Percentiles rank a stretch among this genome's conserved stretches.
Evolutionary conservation across 164 flowering plant genomes (phyloP).

Genomic region (Macadamia tetraphylla): DNA sequence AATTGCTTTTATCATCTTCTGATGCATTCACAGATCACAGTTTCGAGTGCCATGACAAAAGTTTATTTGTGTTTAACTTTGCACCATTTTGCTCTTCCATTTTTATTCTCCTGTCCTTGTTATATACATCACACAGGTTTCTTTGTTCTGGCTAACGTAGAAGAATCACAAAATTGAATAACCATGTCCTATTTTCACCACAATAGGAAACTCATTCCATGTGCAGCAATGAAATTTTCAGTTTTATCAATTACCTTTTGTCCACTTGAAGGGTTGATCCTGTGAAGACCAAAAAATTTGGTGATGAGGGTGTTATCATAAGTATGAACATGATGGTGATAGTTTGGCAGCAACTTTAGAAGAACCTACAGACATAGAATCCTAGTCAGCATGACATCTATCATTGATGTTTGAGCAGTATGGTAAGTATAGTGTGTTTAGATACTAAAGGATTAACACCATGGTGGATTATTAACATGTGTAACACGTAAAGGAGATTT

Average conservation of each 20-base stretch:
- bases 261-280: slow-evolving; percentile 94
- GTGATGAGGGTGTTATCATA: slow-evolving; percentile 94
- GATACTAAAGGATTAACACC: not conserved
- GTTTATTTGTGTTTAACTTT: no score
- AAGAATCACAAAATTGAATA: not conserved
- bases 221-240: not conserved
- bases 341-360: slow-evolving; percentile 85
- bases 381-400: slow-evolving; percentile 11
- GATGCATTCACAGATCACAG: no score
- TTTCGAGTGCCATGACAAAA: no score
- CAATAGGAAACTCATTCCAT: no score
- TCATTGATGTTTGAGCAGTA: no score
- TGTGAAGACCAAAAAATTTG: slow-evolving; percentile 97
- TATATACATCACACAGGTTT: no score
- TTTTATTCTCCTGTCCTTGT: no score
- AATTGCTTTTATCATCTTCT: no score
- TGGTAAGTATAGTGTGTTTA: not conserved
- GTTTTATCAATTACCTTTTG: slow-evolving; percentile 61
- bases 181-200: not conserved
- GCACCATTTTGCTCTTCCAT: no score
- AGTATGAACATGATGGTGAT: slow-evolving; percentile 76
- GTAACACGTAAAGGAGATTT: not conserved
- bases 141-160: not conserved
- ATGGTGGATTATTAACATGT: not conserved
- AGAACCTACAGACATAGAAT: slow-evolving; percentile 61